Base-by-base conservation (phyloP, 345 rosid genomes). In the Chamaenerion angustifolium region DNA sequence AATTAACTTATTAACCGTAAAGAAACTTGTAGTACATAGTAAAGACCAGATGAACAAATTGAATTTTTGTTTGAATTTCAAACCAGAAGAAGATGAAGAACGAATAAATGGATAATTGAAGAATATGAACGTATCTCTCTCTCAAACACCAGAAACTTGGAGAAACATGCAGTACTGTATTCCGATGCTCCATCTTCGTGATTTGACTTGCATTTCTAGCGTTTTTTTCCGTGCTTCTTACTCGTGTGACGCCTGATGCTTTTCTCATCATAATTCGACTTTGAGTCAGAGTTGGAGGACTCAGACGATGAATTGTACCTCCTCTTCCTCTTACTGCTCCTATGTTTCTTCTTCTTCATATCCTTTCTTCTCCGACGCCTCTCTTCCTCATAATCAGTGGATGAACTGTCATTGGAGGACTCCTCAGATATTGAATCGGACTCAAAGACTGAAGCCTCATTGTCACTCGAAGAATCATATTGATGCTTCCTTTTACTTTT, bases 401-500 rank as follows among this genome's bases (percentile, higher is more conserved):
- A 84, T 8, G 96, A 92, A 27, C 83, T 75, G 64, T 67, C 84
- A 51, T 55, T 76, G 0, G 80, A 81, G 42, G 89, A 84, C 31
- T 59, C 74, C 12, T 77, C 37, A 7, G 37, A 31, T 31, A 7
- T 93, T 0, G 87, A 77, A 12, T 64, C 88, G 0, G 83, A 80
- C 23, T 80, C 94, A 15, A 90, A 90, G 58, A 90, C 87, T 0
- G 96, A 87, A 52, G 92, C 92, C 78, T 86, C 98, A 43, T 93
- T 87, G 43, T 74, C 96, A 64, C 77, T 80, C 0, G 71, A 73
- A 12, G 89, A 75, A 40, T 72, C 76, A 0, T 85, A 70, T 16
- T 72, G 63, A 45, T 87, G 73, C 75, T 92, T 92, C 67, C 96
- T 81, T 69, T 87, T 92, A 59, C 87, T 92, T 69, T 87, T 82